Percentiles rank a stretch among this genome's conserved stretches.
phyloP scores from a whole-genome alignment of 148 eudicot genomes.

The Gaultheria prostrata region DNA sequence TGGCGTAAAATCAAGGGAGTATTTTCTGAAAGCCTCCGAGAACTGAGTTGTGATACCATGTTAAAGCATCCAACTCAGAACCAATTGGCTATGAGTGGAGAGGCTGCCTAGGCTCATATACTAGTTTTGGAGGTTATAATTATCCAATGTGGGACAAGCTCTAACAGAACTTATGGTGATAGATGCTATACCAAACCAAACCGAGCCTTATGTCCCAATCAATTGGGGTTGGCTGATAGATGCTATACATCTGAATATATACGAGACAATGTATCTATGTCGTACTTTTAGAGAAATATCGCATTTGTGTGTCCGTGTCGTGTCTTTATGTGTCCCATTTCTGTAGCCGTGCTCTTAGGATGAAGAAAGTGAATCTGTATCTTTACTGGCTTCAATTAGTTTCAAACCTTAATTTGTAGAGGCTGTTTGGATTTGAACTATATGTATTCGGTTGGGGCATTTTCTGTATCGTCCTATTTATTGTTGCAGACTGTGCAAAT shows the following conservation, averaged over 20 bases:
- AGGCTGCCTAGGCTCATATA: no score
- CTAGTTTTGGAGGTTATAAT: no score
- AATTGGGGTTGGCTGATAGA: no score
- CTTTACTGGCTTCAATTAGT: background rate
- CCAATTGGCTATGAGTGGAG: no score
- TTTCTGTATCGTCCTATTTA: background rate
- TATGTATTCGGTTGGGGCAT: background rate
- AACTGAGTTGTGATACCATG: no score
- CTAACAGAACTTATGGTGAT: background rate
- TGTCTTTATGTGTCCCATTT: background rate
- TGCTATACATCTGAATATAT: background rate
- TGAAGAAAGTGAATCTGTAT: background rate
- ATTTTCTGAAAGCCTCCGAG: no score
- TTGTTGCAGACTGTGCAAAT: background rate
- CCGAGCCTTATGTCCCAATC: no score
- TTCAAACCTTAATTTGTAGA: background rate
- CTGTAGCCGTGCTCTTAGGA: background rate
- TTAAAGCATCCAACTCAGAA: no score
- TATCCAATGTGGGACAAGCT: no score
- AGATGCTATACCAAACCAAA: no score
- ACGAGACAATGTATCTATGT: background rate
- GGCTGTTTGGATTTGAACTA: constrained; percentile 2
- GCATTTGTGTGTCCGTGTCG: background rate
- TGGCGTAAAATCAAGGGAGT: no score
- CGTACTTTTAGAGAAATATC: background rate